phyloP scores from a whole-genome alignment of 2,329 filamentous ascomycete genomes.

The Thielaviopsis musarum region DNA sequence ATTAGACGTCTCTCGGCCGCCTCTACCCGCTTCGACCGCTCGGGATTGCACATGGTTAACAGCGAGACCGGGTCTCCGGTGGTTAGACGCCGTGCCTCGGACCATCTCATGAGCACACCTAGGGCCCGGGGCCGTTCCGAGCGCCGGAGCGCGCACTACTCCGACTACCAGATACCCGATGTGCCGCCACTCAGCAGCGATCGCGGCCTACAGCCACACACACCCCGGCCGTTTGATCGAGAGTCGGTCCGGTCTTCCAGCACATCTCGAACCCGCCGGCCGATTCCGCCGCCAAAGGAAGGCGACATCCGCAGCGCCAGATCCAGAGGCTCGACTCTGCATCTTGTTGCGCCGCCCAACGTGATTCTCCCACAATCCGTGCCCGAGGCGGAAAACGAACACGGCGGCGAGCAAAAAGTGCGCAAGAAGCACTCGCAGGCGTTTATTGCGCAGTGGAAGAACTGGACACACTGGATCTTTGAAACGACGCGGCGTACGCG shows the following conservation, averaged over 20 bases:
- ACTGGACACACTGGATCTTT: constrained; percentile 46
- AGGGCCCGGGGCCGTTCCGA: constrained; percentile 61
- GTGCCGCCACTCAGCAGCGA: constrained; percentile 48
- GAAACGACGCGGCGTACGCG: constrained; percentile 38
- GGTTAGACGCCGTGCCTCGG: constrained; percentile 21
- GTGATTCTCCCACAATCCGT: constrained; percentile 23
- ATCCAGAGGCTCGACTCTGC: constrained; percentile 69
- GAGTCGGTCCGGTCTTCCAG: constrained; percentile 59
- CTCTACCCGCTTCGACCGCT: constrained; percentile 67
- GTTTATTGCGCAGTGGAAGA: constrained; percentile 44
- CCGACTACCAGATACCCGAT: constrained; percentile 52
- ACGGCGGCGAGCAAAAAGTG: constrained; percentile 25
- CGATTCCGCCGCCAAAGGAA: constrained; percentile 77
- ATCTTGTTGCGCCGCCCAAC: constrained; percentile 56
- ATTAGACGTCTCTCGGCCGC: constrained; percentile 73
- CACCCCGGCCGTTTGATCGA: constrained; percentile 62
- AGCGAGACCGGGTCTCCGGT: constrained; percentile 38
- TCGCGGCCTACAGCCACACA: constrained; percentile 24
- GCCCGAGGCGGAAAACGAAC: constrained; percentile 12
- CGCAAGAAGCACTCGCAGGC: constrained; percentile 41
- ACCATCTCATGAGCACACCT: constrained; percentile 29
- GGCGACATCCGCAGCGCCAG: constrained; percentile 48
- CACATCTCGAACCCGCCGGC: constrained; percentile 57
- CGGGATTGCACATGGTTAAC: constrained; percentile 63
- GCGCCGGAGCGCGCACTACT: constrained; percentile 52